phyloP scores from a whole-genome alignment of 2,329 filamentous ascomycete species.

The Sclerotinia nivalis region DNA sequence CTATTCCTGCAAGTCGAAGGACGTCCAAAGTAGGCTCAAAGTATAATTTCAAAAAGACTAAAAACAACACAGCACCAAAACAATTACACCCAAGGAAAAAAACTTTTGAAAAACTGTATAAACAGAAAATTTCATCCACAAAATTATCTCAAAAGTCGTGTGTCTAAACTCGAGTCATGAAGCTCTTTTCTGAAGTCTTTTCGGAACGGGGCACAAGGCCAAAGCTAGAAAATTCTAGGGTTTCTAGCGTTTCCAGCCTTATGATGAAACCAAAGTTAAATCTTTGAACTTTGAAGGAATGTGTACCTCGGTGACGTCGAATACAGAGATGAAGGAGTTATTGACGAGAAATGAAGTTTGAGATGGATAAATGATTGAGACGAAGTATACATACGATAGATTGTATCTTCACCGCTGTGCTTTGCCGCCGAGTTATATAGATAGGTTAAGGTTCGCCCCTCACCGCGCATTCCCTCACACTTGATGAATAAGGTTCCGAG shows the following conservation, averaged over 20 bases:
- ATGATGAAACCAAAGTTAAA: constrained; percentile 7
- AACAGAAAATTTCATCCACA: background rate
- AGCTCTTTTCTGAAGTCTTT: background rate
- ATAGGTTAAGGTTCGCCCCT: background rate
- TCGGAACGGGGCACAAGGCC: background rate
- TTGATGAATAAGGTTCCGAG: background rate
- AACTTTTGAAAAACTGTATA: background rate
- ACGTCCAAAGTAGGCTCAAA: background rate
- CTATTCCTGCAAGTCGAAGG: background rate
- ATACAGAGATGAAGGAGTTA: background rate
- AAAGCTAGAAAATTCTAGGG: constrained; percentile 7
- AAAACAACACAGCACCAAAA: background rate
- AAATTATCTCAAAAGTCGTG: background rate
- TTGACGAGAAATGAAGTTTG: background rate
- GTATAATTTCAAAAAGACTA: background rate
- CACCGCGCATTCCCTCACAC: constrained; percentile 3
- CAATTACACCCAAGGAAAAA: background rate
- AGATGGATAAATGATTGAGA: background rate
- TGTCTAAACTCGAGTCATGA: background rate
- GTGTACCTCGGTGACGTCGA: background rate
- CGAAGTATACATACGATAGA: background rate
- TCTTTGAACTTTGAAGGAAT: background rate
- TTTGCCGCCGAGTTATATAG: background rate
- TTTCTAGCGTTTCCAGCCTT: background rate
- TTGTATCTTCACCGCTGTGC: background rate